These are phyloP conservation scores for Sesbania bispinosa DNA, from an alignment of 306 rosid genomes.

Conservation along the genomic window DNA sequence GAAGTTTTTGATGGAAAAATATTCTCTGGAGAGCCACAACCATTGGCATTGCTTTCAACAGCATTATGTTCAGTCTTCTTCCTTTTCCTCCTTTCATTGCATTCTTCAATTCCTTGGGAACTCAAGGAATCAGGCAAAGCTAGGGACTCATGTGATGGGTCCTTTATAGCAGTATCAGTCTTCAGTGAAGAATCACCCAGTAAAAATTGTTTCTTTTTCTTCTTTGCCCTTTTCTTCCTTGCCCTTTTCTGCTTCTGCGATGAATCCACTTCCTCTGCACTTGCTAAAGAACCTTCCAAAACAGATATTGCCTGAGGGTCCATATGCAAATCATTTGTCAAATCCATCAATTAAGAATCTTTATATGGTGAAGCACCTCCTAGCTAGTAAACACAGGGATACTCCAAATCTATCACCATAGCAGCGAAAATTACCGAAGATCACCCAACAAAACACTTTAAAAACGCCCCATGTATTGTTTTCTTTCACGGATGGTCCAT, in stretches of 20 bases:
- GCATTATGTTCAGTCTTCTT: conserved; percentile 4
- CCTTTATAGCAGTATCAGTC: conserved; percentile 12
- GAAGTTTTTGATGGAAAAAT: conserved; percentile 18
- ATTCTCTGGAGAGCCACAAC: conserved; percentile 18
- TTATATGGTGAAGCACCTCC: neutral
- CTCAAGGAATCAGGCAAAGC: conserved; percentile 14
- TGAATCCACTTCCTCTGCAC: conserved; percentile 12
- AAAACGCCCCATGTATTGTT: neutral
- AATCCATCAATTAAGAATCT: conserved; percentile 13
- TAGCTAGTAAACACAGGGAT: neutral
- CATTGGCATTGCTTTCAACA: conserved; percentile 20
- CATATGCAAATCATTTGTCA: conserved; percentile 1
- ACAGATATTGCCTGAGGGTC: neutral
- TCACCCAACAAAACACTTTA: neutral
- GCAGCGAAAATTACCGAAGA: conserved; percentile 2
- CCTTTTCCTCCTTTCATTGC: conserved; percentile 15
- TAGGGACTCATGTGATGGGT: conserved; percentile 13
- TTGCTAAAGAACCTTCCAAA: conserved; percentile 14
- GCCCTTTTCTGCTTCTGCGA: neutral
- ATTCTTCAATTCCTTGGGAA: conserved; percentile 22
- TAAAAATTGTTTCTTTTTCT: neutral
- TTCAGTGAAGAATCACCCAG: conserved; percentile 1
- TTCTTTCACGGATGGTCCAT: neutral
- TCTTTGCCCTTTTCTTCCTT: neutral
- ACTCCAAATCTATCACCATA: conserved; percentile 3